Evolutionary conservation across 2,329 filamentous ascomycete genomes (phyloP).

Genomic region (Stagonosporopsis cucurbitacearum): DNA sequence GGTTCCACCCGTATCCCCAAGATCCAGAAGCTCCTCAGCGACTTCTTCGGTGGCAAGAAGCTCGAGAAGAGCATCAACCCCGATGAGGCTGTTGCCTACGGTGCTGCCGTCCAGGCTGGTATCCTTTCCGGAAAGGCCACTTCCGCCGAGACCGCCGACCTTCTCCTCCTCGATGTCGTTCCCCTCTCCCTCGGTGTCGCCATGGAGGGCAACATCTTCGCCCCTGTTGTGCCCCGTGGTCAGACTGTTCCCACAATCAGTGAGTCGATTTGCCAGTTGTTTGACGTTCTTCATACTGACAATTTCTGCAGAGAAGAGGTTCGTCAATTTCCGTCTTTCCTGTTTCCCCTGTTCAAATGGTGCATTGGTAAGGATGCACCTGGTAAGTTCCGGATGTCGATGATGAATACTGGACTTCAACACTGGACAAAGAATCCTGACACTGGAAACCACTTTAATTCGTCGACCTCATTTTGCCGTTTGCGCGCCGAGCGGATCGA

Average conservation of each 20-base stretch:
- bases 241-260: slow-evolving; percentile 65
- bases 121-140: slow-evolving; percentile 98
- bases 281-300: not conserved
- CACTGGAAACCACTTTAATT: too few relatives aligned
- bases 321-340: slow-evolving; percentile 1
- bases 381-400: not conserved
- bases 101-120: slow-evolving; percentile 97
- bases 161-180: slow-evolving; percentile 94
- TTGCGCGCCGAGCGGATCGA: not conserved
- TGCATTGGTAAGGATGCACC: not conserved
- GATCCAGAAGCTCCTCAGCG: slow-evolving; percentile 98
- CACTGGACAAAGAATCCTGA: too few relatives aligned
- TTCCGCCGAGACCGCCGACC: slow-evolving; percentile 90
- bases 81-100: slow-evolving; percentile 98
- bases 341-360: not conserved
- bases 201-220: slow-evolving; percentile 99
- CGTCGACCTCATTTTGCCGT: too few relatives aligned
- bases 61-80: slow-evolving; percentile 99
- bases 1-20: slow-evolving; percentile 98
- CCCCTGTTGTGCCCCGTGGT: slow-evolving; percentile 78
- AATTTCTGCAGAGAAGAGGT: slow-evolving; percentile 64
- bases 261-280: not conserved
- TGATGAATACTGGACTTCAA: not conserved
- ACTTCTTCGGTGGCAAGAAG: slow-evolving; percentile 99
- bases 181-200: slow-evolving; percentile 97